Base-by-base conservation (phyloP, 345 rosid species). In the Alliaria petiolata region DNA sequence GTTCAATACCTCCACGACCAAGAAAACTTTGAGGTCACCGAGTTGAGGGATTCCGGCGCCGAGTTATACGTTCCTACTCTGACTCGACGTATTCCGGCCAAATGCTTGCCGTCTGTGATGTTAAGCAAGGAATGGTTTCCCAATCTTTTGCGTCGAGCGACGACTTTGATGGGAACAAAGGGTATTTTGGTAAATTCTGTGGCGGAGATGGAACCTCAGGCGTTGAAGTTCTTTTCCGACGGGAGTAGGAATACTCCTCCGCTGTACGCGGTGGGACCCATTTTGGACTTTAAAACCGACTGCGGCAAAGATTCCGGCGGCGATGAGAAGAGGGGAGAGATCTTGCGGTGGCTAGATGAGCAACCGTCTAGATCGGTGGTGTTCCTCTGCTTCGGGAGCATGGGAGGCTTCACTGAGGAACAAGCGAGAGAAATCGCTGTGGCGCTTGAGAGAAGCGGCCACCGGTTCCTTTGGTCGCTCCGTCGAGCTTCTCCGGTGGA, bases 161-260 rank as follows among this genome's bases (percentile, higher is more conserved):
- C 11, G 11, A 62, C 20, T 51, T 65, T 65, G n/a, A 65, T 78
- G 55, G 39, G 6, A 15, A 38, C 74, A 0, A 81, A 76, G 36
- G 93, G 87, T 26, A 81, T 88, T 50, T 13, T 86, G 15, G 76
- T 88, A 0, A 86, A 88, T 28, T 49, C 89, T 0, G 82, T 86
- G 9, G 3, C 31, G 0, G 86, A 88, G 71, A 57, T 86, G 51
- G 87, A 88, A 59, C 67, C 86, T 1, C 30, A 25, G 7, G 78
- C 84, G 8, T 3, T 84, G 2, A 35, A 43, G 8, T 66, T 78
- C 7, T 39, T 83, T 1, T 9, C 74, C 1, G 55, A 20, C 1
- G 61, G 49, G 2, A 67, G 22, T 28, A 22, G 49, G 2, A 67
- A 30, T 28, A 22, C 25, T 22, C 25, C 25, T 22, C 25, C 25